phyloP scores from a whole-genome alignment of 1,284 basidiomycete species.

The Trichosporon inkin region DNA sequence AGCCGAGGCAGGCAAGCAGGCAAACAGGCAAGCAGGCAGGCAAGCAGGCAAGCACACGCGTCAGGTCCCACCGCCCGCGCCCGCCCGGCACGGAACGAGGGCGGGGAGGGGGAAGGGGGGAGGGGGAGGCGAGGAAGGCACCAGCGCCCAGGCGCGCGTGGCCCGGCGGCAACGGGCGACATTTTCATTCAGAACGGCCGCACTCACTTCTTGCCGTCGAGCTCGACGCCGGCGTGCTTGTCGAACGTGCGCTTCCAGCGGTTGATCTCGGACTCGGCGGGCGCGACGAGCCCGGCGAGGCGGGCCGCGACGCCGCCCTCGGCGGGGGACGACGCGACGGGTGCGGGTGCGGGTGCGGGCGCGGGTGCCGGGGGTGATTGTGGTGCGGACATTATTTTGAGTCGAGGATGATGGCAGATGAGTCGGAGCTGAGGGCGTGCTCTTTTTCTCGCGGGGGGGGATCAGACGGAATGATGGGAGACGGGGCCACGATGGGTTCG shows the following conservation, averaged over 20 bases:
- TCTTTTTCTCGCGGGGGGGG: too few relatives aligned
- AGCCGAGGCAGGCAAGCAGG: neutral
- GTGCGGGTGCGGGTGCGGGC: neutral
- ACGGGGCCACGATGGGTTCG: too few relatives aligned
- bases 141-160: too few relatives aligned
- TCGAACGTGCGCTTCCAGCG: slow-evolving; percentile 85
- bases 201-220: slow-evolving; percentile 73
- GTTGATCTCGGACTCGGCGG: slow-evolving; percentile 74
- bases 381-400: neutral
- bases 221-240: slow-evolving; percentile 64
- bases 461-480: too few relatives aligned
- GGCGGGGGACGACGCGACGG: neutral
- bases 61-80: neutral
- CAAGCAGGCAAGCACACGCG: slow-evolving; percentile 5
- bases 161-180: neutral
- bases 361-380: neutral
- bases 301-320: neutral
- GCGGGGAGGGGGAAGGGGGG: too few relatives aligned
- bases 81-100: too few relatives aligned
- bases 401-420: too few relatives aligned
- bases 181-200: neutral
- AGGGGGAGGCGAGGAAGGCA: too few relatives aligned
- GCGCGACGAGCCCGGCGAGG: slow-evolving; percentile 55
- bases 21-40: neutral
- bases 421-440: too few relatives aligned